These are phyloP conservation scores for Elaeis oleifera DNA, from an alignment of 202 grass and related monocot species.

Conservation along the genomic window DNA sequence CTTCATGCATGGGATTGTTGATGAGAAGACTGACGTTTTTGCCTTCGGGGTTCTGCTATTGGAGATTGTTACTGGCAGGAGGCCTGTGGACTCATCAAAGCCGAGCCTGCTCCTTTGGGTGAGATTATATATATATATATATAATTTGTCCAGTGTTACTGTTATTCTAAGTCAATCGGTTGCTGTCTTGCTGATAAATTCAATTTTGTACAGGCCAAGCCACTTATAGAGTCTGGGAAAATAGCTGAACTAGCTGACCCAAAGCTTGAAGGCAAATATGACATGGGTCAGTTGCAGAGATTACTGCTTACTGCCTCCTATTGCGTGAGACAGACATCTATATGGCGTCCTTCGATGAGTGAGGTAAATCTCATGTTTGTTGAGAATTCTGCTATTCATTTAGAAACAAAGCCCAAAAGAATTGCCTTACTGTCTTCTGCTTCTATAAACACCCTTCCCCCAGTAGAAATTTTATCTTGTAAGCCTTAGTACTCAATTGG, in stretches of 20 bases:
- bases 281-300: conserved; percentile 58
- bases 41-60: conserved; percentile 7
- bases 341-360: conserved; percentile 67
- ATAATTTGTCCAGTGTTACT: too few species aligned
- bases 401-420: too few species aligned
- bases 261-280: conserved; percentile 46
- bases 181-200: too few species aligned
- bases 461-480: too few species aligned
- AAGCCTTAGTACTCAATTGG: too few species aligned
- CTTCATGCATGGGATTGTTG: conserved; percentile 12
- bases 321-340: conserved; percentile 68
- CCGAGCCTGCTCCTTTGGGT: conserved; percentile 12
- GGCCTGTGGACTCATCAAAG: not conserved
- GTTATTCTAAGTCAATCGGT: too few species aligned
- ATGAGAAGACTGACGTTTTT: conserved; percentile 20
- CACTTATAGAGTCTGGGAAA: conserved; percentile 80
- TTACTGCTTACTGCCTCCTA: conserved; percentile 46
- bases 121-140: too few species aligned
- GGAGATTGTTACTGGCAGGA: conserved; percentile 6
- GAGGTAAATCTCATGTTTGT: conserved; percentile 36
- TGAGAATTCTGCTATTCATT: conserved; percentile 7
- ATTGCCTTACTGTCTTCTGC: not conserved
- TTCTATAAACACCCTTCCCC: not conserved
- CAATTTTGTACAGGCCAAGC: conserved; percentile 51
- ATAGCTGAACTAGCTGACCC: conserved; percentile 62